phyloP scores from a whole-genome alignment of 1,284 basidiomycete genomes.

The Cutaneotrichosporon cutaneum region DNA sequence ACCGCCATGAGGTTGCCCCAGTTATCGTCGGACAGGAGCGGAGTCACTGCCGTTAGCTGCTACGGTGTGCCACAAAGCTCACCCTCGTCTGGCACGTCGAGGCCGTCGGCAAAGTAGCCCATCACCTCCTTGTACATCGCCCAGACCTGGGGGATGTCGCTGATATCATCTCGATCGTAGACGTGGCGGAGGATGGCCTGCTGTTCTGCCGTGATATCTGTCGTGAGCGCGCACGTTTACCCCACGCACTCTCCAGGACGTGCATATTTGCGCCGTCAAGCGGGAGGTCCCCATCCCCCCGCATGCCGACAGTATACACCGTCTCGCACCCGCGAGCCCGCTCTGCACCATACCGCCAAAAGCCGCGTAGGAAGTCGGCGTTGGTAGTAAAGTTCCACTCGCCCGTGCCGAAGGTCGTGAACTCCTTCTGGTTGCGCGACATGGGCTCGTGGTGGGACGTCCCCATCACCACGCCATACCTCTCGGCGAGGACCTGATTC shows the following conservation, averaged over 20 bases:
- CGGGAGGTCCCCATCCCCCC: conserved; percentile 34
- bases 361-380: conserved; percentile 25
- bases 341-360: conserved; percentile 37
- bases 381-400: conserved; percentile 29
- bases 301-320: conserved; percentile 36
- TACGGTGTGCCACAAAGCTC: conserved; percentile 13
- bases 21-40: conserved; percentile 44
- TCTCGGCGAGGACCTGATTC: conserved; percentile 65
- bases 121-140: conserved; percentile 62
- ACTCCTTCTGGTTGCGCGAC: conserved; percentile 26
- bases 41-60: conserved; percentile 19
- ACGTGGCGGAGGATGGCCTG: conserved; percentile 60
- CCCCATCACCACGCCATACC: conserved; percentile 69
- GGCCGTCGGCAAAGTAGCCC: conserved; percentile 64
- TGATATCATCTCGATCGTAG: conserved; percentile 58
- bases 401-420: conserved; percentile 14
- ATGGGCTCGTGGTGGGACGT: conserved; percentile 52
- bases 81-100: conserved; percentile 39
- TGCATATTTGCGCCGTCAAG: conserved; percentile 24
- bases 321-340: conserved; percentile 32
- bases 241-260: conserved; percentile 13
- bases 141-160: conserved; percentile 59
- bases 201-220: conserved; percentile 61
- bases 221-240: no score
- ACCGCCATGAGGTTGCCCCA: conserved; percentile 48